These are phyloP conservation scores for Kodamaea arcana DNA, from an alignment of 1,139 yeast species.

Conservation along the genomic window DNA sequence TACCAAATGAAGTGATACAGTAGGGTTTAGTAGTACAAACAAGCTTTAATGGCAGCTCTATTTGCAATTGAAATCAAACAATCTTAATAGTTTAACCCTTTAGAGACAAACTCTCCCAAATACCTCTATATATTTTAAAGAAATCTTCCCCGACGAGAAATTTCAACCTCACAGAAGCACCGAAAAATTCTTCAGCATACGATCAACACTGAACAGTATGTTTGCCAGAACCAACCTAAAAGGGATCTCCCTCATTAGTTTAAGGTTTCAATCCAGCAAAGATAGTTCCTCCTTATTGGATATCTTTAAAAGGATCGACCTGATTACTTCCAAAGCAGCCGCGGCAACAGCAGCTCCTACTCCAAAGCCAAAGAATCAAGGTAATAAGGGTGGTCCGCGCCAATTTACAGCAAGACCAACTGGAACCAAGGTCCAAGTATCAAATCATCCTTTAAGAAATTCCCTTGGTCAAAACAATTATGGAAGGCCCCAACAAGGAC, in stretches of 20 bases:
- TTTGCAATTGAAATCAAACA: too few relatives aligned
- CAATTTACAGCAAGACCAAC: conserved; percentile 2
- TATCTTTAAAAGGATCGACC: conserved; percentile 34
- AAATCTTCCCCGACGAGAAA: background rate
- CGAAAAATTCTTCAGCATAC: conserved; percentile 1
- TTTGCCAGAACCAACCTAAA: background rate
- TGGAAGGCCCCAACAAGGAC: background rate
- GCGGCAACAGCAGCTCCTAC: conserved; percentile 9
- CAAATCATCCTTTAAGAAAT: conserved; percentile 11
- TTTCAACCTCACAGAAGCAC: background rate
- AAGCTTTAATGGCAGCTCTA: too few relatives aligned
- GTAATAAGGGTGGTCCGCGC: background rate
- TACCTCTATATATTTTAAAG: too few relatives aligned
- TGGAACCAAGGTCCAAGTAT: conserved; percentile 4
- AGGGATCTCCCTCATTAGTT: conserved; percentile 4
- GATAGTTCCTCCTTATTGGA: conserved; percentile 21
- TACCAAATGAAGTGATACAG: too few relatives aligned
- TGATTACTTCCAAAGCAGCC: conserved; percentile 20
- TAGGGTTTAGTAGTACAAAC: too few relatives aligned
- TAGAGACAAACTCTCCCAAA: too few relatives aligned
- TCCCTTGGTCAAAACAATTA: conserved; percentile 6
- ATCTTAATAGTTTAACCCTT: too few relatives aligned
- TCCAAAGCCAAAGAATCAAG: background rate
- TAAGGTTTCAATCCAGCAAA: conserved; percentile 13
- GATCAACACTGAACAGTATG: background rate